phyloP scores from a whole-genome alignment of 139 green algal genomes.

The Tetradesmus obliquus region DNA sequence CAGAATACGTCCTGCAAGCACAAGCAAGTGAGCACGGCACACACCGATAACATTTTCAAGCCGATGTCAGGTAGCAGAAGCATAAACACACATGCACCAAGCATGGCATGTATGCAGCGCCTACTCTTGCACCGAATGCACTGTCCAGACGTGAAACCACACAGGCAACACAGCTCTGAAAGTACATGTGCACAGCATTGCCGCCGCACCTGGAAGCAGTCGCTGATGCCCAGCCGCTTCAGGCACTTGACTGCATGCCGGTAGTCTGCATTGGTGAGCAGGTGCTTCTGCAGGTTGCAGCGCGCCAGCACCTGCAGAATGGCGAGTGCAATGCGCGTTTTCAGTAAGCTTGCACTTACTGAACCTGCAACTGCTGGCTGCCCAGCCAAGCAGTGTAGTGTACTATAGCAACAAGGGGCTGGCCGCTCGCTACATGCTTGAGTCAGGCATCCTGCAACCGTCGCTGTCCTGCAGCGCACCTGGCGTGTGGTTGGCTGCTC shows the following conservation, averaged over 20 bases:
- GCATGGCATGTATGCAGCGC: too few relatives aligned
- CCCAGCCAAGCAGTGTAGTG: too few relatives aligned
- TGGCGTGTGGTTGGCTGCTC: background rate
- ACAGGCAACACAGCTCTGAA: background rate
- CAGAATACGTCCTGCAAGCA: slow-evolving; percentile 67
- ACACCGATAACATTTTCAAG: background rate
- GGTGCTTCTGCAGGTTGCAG: slow-evolving; percentile 69
- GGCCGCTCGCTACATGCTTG: too few relatives aligned
- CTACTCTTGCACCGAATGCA: background rate
- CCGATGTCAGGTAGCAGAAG: background rate
- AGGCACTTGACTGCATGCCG: slow-evolving; percentile 76
- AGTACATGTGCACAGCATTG: background rate
- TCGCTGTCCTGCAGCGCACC: background rate
- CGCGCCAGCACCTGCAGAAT: slow-evolving; percentile 4
- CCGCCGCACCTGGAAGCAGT: slow-evolving; percentile 74
- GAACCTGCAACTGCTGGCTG: slow-evolving; percentile 22
- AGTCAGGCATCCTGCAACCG: too few relatives aligned
- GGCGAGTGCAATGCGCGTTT: background rate
- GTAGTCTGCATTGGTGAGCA: slow-evolving; percentile 89
- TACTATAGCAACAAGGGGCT: too few relatives aligned
- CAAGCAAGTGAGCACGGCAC: background rate
- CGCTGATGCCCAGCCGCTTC: slow-evolving; percentile 70
- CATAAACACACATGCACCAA: background rate
- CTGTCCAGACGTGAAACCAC: background rate
- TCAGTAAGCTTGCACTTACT: background rate